A percentile compares a stretch with the other conserved stretches of the same genome.
phyloP scores from a whole-genome alignment of 176 grass and related monocot genomes.

The Aegilops bicornis region DNA sequence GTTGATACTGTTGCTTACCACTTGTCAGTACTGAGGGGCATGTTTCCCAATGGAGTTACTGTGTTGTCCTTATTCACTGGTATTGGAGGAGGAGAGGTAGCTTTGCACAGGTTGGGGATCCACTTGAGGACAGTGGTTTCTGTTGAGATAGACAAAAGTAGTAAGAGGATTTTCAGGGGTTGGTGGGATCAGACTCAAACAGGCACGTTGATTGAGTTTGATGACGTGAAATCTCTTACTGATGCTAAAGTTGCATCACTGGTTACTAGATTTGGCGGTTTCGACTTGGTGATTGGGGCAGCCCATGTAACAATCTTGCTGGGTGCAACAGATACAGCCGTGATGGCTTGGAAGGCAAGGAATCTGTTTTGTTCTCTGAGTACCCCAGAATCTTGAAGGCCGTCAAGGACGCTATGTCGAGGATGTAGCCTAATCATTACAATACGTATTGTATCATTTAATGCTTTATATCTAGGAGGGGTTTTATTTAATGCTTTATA shows the following conservation, averaged over 20 bases:
- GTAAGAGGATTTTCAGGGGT: conserved; percentile 46
- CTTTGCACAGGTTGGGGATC: conserved; percentile 71
- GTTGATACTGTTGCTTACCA: conserved; percentile 80
- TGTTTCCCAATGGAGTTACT: conserved; percentile 65
- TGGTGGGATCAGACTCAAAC: conserved; percentile 84
- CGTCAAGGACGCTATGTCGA: conserved; percentile 47
- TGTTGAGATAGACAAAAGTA: conserved; percentile 61
- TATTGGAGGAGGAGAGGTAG: conserved; percentile 90
- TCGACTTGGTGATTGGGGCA: conserved; percentile 78
- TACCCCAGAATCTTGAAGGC: conserved; percentile 57
- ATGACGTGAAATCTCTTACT: conserved; percentile 46
- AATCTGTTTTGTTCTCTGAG: conserved; percentile 64
- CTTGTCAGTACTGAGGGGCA: conserved; percentile 56
- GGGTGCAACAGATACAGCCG: conserved; percentile 56
- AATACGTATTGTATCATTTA: background rate
- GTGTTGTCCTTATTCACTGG: conserved; percentile 69
- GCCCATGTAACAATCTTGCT: conserved; percentile 72
- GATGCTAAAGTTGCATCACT: conserved; percentile 21
- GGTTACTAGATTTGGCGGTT: conserved; percentile 41
- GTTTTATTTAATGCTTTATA: too few relatives aligned
- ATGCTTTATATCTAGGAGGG: background rate
- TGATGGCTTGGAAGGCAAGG: conserved; percentile 39
- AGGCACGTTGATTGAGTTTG: conserved; percentile 55
- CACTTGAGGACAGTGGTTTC: conserved; percentile 58
- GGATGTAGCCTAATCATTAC: background rate